Conservation (phyloP, 306 rosid species). For the Casuarina cunninghamiana region DNA sequence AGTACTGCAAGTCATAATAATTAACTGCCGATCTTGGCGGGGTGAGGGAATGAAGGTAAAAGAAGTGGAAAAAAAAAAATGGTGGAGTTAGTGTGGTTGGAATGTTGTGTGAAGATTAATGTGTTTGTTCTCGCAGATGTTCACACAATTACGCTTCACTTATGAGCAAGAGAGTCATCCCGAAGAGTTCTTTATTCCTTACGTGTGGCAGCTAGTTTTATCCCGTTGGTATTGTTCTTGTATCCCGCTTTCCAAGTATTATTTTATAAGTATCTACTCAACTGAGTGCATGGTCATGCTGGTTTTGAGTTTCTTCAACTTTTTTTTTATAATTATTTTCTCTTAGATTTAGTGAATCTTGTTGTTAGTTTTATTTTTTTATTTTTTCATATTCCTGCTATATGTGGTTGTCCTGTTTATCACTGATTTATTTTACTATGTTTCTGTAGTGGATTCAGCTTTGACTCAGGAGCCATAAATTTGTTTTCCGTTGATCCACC, state of each 20-base stretch:
- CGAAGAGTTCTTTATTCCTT: constrained; percentile 95
- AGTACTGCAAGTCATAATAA: constrained; percentile 87
- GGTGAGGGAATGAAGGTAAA: constrained; percentile 98
- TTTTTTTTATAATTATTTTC: not conserved
- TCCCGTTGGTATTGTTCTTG: constrained; percentile 68
- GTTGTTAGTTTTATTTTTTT: constrained; percentile 21
- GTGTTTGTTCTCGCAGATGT: constrained; percentile 61
- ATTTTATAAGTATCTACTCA: not conserved
- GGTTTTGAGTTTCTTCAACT: not conserved
- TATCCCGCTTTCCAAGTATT: constrained; percentile 5
- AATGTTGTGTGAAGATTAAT: constrained; percentile 15
- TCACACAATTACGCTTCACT: constrained; percentile 91
- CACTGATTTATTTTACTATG: constrained; percentile 21
- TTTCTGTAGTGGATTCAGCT: constrained; percentile 67
- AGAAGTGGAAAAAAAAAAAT: constrained; percentile 7
- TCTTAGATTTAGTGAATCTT: not conserved
- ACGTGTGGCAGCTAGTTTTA: constrained; percentile 91
- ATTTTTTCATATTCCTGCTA: constrained; percentile 16
- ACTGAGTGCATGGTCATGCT: not conserved
- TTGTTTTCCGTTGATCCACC: constrained; percentile 72
- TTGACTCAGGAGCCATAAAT: constrained; percentile 72
- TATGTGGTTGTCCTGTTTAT: constrained; percentile 1
- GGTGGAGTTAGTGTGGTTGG: constrained; percentile 1
- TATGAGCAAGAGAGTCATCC: constrained; percentile 99
- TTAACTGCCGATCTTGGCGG: constrained; percentile 92